Evolutionary conservation across 2,329 filamentous ascomycete genomes (phyloP), one percentile per base, ranked within the genome.

Genomic region (Neonectria hederae): DNA sequence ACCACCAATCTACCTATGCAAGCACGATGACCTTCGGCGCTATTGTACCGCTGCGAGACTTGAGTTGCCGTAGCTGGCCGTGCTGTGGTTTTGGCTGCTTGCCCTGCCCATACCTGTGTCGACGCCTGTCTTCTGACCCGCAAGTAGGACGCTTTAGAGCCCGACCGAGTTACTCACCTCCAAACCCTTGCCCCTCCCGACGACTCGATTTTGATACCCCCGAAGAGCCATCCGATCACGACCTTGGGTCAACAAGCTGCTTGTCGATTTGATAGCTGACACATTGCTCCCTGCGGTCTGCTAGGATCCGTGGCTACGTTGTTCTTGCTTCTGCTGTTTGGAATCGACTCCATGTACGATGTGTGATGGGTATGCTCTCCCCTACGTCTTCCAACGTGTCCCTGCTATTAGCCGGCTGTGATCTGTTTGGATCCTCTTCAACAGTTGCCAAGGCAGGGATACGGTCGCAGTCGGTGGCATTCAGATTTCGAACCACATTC

Each of bases 341-440:
- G 46, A 60, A 56, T 54, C 62, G 60, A 53, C 57, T 64, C 46
- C 32, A 68, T 73, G 67, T 72, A 77, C 71, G 67, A 79, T 78
- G 77, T 76, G 78, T 79, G 75, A 81, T 81, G 78, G 80, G 81
- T 83, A 82, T 71, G 81, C 73, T 68, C 73, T 69, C 66, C 64
- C 67, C 30, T 63, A 59, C 53, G 35, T 66, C 56, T 69, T 64
- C 59, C 53, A 72, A 58, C 59, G 73, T 74, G 76, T 78, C 76
- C 79, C 72, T 24, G 52, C 74, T 58, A 72, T 72, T 64, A 58
- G 35, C 53, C 59, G 51, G 54, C 63, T 38, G 35, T 46, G 52
- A 60, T 59, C 54, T 42, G 42, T 54, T 35, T 51, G 46, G 40
- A 32, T 54, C 32, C 26, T 58, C 21, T 54, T 32, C 38, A 55